phyloP scores from a whole-genome alignment of 495 filamentous ascomycete genomes.

The Annulohypoxylon nitens region DNA sequence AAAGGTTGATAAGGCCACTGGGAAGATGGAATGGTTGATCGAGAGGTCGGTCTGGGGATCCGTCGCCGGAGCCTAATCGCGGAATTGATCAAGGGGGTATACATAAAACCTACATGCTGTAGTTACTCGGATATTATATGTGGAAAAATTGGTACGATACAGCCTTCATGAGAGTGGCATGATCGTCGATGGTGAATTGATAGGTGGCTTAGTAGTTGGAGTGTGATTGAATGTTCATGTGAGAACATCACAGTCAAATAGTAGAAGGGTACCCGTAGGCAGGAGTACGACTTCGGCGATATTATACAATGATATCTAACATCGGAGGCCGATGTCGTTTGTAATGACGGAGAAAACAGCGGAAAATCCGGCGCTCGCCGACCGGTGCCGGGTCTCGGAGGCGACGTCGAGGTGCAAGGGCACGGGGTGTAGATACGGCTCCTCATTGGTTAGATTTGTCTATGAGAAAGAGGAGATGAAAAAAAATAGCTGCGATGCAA shows the following conservation, averaged over 20 bases:
- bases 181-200: not conserved
- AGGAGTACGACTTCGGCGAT: not conserved
- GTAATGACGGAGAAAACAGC: conserved; percentile 29
- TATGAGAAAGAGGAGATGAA: conserved; percentile 37
- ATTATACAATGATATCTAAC: conserved; percentile 9
- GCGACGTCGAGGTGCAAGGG: conserved; percentile 33
- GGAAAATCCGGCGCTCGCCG: conserved; percentile 27
- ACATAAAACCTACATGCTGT: not conserved
- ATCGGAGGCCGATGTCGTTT: conserved; percentile 16
- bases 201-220: not conserved
- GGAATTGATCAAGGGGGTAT: not conserved
- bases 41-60: conserved; percentile 46
- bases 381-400: conserved; percentile 35
- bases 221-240: not conserved
- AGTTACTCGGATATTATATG: not conserved
- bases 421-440: conserved; percentile 38
- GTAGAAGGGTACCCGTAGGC: not conserved
- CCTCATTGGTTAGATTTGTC: conserved; percentile 30
- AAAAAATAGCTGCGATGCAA: conserved; percentile 40
- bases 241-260: not conserved
- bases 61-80: not conserved
- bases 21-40: conserved; percentile 46
- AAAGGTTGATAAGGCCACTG: conserved; percentile 41
- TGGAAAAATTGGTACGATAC: not conserved
- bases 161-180: not conserved